phyloP scores from a whole-genome alignment of 331 rosid species.

The Pyracantha coccinea region DNA sequence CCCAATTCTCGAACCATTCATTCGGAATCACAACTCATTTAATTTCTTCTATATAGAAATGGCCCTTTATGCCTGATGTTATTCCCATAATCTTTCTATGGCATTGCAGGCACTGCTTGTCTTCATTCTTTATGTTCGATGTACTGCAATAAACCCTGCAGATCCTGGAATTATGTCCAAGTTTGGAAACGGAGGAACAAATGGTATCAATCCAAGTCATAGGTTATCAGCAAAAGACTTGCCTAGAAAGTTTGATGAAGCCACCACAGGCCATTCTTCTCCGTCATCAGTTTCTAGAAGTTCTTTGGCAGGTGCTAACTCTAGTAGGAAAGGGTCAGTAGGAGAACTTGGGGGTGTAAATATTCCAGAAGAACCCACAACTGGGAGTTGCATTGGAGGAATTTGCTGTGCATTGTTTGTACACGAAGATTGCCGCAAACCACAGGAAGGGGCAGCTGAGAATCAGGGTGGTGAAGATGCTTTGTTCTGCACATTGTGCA shows the following conservation, averaged over 20 bases:
- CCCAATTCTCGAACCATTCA: background rate
- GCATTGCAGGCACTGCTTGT: conserved; percentile 80
- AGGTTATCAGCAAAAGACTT: conserved; percentile 45
- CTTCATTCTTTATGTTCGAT: conserved; percentile 84
- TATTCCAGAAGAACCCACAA: conserved; percentile 27
- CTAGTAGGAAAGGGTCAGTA: conserved; percentile 77
- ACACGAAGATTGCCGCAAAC: conserved; percentile 81
- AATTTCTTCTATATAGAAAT: background rate
- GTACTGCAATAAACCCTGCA: conserved; percentile 96
- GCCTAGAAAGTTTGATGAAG: conserved; percentile 48
- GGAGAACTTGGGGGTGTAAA: conserved; percentile 58
- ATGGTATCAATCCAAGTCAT: conserved; percentile 32
- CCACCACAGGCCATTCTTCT: conserved; percentile 45
- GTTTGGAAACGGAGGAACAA: conserved; percentile 42
- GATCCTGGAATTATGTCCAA: conserved; percentile 94
- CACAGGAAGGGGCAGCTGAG: conserved; percentile 55
- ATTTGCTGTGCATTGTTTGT: conserved; percentile 66
- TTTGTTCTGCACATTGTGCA: conserved; percentile 94
- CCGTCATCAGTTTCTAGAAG: conserved; percentile 66
- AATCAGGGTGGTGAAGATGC: conserved; percentile 81
- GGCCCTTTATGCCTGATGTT: background rate
- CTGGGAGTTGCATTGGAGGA: conserved; percentile 42
- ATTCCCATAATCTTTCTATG: conserved; percentile 22
- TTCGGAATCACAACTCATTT: background rate
- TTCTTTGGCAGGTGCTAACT: conserved; percentile 54